Evolutionary conservation across 495 filamentous ascomycete genomes (phyloP).

Genomic region (Chaetomium fimeti): DNA sequence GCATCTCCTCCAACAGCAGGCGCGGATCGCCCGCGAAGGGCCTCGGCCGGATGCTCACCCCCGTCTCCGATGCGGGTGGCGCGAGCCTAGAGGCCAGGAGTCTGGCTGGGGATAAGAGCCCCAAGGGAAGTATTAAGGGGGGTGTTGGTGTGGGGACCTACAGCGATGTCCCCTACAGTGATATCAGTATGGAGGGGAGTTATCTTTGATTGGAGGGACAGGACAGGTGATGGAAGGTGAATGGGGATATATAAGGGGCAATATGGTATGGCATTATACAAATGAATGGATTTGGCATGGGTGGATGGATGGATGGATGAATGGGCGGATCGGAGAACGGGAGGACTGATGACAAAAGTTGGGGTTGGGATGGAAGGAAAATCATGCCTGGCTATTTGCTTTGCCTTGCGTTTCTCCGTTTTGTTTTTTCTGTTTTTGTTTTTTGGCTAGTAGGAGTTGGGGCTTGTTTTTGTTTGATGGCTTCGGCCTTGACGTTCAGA

Average conservation of each 20-base stretch:
- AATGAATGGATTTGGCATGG: neutral
- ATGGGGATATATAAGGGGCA: neutral
- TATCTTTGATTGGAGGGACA: conserved; percentile 12
- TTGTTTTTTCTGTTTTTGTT: neutral
- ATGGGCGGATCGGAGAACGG: neutral
- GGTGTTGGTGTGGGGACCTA: neutral
- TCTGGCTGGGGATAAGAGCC: conserved; percentile 9
- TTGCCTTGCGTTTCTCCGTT: neutral
- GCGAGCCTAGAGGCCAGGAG: conserved; percentile 27
- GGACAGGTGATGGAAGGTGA: neutral
- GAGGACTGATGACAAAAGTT: neutral
- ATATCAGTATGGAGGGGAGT: conserved; percentile 25
- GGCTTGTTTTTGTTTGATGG: neutral
- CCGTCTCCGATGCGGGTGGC: conserved; percentile 32
- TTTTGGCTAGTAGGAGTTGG: neutral
- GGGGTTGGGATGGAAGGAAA: neutral
- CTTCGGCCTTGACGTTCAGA: neutral
- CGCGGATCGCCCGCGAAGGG: conserved; percentile 16
- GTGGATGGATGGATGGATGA: neutral
- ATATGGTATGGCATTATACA: neutral
- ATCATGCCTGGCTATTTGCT: neutral
- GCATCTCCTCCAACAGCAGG: neutral
- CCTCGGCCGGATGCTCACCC: conserved; percentile 28
- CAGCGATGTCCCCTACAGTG: conserved; percentile 4
- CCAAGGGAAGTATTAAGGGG: neutral